These are phyloP conservation scores for Fusarium ramigenum DNA, from an alignment of 2,329 filamentous ascomycete genomes.

Conservation along the genomic window DNA sequence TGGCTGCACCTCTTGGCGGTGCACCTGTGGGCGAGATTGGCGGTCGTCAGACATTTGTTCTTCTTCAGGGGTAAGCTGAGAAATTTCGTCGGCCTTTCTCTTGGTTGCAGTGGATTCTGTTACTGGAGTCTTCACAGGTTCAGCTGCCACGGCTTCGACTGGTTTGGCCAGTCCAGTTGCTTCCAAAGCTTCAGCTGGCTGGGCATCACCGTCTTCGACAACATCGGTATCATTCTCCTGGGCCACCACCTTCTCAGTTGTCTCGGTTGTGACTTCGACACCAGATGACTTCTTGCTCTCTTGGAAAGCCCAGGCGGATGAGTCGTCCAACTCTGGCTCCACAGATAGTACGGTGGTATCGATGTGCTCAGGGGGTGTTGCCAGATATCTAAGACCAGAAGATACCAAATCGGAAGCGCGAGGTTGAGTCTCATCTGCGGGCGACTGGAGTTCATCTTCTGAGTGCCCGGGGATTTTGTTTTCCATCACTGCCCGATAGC, in stretches of 20 bases:
- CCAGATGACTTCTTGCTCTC: constrained; percentile 39
- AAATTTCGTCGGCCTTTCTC: constrained; percentile 45
- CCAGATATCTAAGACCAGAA: constrained; percentile 49
- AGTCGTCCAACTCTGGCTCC: constrained; percentile 37
- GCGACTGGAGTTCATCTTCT: background rate
- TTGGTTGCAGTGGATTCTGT: background rate
- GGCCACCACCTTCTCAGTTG: background rate
- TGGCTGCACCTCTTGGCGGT: background rate
- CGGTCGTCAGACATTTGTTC: background rate
- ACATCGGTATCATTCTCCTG: constrained; percentile 3
- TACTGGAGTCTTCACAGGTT: background rate
- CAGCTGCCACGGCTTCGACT: background rate
- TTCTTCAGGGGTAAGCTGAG: constrained; percentile 29
- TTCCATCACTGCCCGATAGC: background rate
- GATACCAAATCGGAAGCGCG: constrained; percentile 35
- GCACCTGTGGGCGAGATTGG: background rate
- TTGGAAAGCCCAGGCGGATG: constrained; percentile 46
- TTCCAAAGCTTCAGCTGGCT: background rate
- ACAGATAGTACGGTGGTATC: constrained; percentile 1
- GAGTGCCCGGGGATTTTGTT: background rate
- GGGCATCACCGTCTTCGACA: background rate
- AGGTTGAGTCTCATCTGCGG: background rate
- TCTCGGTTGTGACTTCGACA: background rate
- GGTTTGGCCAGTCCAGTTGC: background rate
- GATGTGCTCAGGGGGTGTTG: background rate